These are phyloP conservation scores for Laguncularia racemosa DNA, from an alignment of 345 rosid species.

Conservation along the genomic window DNA sequence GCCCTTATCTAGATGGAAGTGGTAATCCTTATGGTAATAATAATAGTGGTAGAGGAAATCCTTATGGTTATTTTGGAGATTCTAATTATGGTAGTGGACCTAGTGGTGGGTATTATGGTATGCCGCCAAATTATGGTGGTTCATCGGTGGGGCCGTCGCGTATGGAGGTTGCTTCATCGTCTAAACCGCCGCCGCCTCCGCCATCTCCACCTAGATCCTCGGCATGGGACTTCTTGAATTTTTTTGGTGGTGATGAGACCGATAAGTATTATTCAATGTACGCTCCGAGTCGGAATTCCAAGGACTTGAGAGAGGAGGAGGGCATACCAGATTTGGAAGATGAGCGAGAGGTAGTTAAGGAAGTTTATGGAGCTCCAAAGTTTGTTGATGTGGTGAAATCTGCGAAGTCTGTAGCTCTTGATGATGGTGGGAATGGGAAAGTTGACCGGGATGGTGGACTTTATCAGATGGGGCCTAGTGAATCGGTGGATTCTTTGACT, in stretches of 20 bases:
- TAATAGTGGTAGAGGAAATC: slow-evolving; percentile 10
- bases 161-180: slow-evolving; percentile 25
- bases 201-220: slow-evolving; percentile 70
- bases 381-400: slow-evolving; percentile 22
- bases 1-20: slow-evolving; percentile 17
- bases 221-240: slow-evolving; percentile 75
- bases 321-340: slow-evolving; percentile 98
- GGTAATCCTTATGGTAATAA: not conserved
- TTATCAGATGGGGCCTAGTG: slow-evolving; percentile 39
- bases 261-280: slow-evolving; percentile 43
- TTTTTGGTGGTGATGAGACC: slow-evolving; percentile 29
- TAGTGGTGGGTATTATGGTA: slow-evolving; percentile 25
- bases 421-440: slow-evolving; percentile 17
- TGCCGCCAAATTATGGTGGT: slow-evolving; percentile 28
- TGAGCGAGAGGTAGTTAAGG: slow-evolving; percentile 66
- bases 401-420: slow-evolving; percentile 23
- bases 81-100: slow-evolving; percentile 1
- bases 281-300: slow-evolving; percentile 60
- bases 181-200: slow-evolving; percentile 75
- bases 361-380: slow-evolving; percentile 47
- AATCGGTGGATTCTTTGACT: slow-evolving; percentile 35
- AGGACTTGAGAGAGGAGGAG: slow-evolving; percentile 79
- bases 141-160: slow-evolving; percentile 7
- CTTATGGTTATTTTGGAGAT: slow-evolving; percentile 4
- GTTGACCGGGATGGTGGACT: slow-evolving; percentile 26